Evolutionary conservation across 78 protist species (phyloP).

Genomic region (Monosiga brevicollis): DNA sequence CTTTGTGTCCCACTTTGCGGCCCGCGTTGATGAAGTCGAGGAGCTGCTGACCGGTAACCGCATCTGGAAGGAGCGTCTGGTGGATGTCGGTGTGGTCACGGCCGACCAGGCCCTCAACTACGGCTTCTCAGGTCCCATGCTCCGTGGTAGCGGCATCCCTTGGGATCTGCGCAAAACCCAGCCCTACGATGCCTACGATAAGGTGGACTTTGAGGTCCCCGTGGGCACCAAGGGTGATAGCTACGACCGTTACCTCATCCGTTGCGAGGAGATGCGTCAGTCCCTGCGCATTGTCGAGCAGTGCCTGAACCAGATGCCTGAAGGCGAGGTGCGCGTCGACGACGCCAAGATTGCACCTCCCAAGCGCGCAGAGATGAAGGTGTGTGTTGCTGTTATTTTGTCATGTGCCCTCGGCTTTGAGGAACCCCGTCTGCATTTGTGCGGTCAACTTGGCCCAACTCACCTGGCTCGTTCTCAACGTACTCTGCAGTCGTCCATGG

Average conservation of each 20-base stretch:
- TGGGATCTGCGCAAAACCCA: slow-evolving; percentile 48
- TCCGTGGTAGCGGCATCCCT: slow-evolving; percentile 31
- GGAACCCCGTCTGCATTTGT: background rate
- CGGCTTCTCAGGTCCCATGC: slow-evolving; percentile 46
- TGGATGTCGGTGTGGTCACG: slow-evolving; percentile 24
- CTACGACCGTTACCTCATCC: slow-evolving; percentile 54
- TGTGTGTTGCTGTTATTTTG: background rate
- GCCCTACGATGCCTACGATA: slow-evolving; percentile 52
- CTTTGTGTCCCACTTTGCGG: slow-evolving; percentile 11
- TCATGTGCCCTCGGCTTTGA: background rate
- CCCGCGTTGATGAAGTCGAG: slow-evolving; percentile 45
- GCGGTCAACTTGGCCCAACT: no score
- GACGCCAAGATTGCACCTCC: slow-evolving; percentile 47
- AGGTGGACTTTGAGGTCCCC: slow-evolving; percentile 44
- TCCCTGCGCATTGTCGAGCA: slow-evolving; percentile 30
- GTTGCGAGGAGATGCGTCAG: slow-evolving; percentile 57
- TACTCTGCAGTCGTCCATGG: slow-evolving; percentile 30
- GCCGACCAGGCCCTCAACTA: slow-evolving; percentile 22
- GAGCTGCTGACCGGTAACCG: slow-evolving; percentile 45
- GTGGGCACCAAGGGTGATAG: slow-evolving; percentile 43
- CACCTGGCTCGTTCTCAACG: no score
- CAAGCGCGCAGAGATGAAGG: slow-evolving; percentile 50
- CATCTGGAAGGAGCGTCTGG: slow-evolving; percentile 53
- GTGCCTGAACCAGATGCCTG: slow-evolving; percentile 40
- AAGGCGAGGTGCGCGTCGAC: slow-evolving; percentile 37